Evolutionary conservation across 83 land plant species (phyloP).

Genomic region (Diphasiastrum complanatum): DNA sequence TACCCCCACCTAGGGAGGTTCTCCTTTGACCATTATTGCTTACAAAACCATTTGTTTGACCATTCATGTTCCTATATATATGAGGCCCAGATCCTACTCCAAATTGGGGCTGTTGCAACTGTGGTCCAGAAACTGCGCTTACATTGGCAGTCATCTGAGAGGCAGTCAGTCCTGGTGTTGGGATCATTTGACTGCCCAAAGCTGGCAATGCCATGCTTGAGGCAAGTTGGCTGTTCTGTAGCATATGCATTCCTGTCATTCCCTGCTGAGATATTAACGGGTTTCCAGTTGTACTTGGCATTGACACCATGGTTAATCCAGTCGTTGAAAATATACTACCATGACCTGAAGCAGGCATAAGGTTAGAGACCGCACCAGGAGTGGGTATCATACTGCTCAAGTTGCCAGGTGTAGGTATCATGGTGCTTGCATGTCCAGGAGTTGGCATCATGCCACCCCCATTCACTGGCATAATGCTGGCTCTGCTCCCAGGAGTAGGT

Average conservation of each 20-base stretch:
- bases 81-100: constrained; percentile 14
- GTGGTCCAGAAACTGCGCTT: constrained; percentile 30
- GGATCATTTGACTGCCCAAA: constrained; percentile 68
- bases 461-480: constrained; percentile 10
- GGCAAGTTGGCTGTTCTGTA: constrained; percentile 19
- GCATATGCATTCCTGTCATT: constrained; percentile 18
- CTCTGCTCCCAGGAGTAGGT: constrained; percentile 11
- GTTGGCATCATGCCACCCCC: constrained; percentile 37
- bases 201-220: constrained; percentile 29
- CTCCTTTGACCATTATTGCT: constrained; percentile 44
- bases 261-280: constrained; percentile 21
- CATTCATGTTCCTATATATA: constrained; percentile 25
- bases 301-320: constrained; percentile 32
- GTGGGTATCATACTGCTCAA: background rate
- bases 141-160: constrained; percentile 23
- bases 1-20: constrained; percentile 23
- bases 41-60: constrained; percentile 42
- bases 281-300: constrained; percentile 25
- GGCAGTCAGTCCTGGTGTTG: constrained; percentile 73
- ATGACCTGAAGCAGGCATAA: constrained; percentile 27
- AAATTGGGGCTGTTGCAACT: constrained; percentile 23
- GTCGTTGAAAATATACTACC: constrained; percentile 8
- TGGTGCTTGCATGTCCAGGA: constrained; percentile 39
- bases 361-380: constrained; percentile 1
- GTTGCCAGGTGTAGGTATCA: constrained; percentile 1